These are phyloP conservation scores for Boletellus ananiceps DNA, from an alignment of 768 basidiomycete species.

Conservation along the genomic window DNA sequence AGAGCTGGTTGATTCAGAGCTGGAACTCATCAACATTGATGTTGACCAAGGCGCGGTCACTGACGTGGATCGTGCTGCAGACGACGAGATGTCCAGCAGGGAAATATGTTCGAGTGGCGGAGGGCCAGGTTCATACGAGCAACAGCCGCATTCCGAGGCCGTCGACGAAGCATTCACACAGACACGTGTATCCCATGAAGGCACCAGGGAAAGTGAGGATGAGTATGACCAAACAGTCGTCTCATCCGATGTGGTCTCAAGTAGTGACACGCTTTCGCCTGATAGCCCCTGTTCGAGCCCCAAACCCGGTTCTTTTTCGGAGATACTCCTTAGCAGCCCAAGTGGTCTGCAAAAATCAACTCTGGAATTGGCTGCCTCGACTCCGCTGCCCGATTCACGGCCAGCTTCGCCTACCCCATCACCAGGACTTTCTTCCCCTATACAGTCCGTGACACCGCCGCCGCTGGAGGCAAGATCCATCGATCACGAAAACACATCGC, in stretches of 20 bases:
- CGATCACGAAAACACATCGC: background rate
- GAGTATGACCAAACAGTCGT: background rate
- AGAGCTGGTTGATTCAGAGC: conserved; percentile 33
- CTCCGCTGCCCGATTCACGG: conserved; percentile 19
- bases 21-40: background rate
- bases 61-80: background rate
- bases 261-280: background rate
- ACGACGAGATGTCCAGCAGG: background rate
- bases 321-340: background rate
- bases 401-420: conserved; percentile 10
- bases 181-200: background rate
- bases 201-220: background rate
- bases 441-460: background rate
- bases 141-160: background rate
- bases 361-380: conserved; percentile 15
- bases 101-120: background rate
- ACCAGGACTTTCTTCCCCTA: background rate
- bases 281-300: background rate
- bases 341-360: background rate
- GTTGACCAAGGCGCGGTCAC: background rate
- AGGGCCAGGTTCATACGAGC: background rate
- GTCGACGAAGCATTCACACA: background rate
- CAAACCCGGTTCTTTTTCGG: background rate
- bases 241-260: background rate
- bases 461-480: background rate